Conservation (phyloP, 1,284 basidiomycete species). For the Marasmius oreades region DNA sequence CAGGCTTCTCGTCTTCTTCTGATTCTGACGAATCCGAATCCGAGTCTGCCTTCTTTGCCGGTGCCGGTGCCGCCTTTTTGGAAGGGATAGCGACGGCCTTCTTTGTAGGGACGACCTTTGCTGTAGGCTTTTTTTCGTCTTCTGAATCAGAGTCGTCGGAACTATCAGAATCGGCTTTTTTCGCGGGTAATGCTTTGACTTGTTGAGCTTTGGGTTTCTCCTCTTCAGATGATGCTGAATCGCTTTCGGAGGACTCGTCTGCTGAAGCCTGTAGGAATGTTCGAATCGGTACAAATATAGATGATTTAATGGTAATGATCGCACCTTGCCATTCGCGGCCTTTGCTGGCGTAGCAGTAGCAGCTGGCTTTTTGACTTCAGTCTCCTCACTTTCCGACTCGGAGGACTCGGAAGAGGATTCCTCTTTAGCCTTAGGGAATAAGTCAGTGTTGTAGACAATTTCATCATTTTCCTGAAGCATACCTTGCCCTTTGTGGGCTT, state of each 20-base stretch:
- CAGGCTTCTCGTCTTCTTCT: constrained; percentile 18
- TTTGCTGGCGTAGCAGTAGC: constrained; percentile 16
- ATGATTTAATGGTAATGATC: not conserved
- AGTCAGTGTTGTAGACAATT: not conserved
- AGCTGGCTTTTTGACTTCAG: constrained; percentile 2
- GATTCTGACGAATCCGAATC: constrained; percentile 18
- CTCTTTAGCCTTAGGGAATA: constrained; percentile 4
- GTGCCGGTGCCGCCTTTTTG: constrained; percentile 6
- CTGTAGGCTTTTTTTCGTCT: constrained; percentile 19
- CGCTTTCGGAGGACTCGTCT: not conserved
- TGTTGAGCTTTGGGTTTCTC: constrained; percentile 34
- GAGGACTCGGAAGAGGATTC: constrained; percentile 23
- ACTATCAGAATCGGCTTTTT: constrained; percentile 22
- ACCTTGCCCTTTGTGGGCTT: constrained; percentile 10
- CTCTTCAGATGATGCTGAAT: constrained; percentile 11
- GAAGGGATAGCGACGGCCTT: constrained; percentile 15
- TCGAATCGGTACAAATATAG: not conserved
- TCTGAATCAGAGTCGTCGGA: constrained; percentile 25
- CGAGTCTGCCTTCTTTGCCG: constrained; percentile 18
- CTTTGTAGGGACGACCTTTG: constrained; percentile 8
- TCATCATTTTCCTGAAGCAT: not conserved
- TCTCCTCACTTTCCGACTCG: constrained; percentile 28
- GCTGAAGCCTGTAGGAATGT: not conserved
- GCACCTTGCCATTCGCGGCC: constrained; percentile 2
- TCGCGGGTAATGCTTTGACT: constrained; percentile 34